phyloP scores from a whole-genome alignment of 768 basidiomycete species.

The Gyrodon lividus region DNA sequence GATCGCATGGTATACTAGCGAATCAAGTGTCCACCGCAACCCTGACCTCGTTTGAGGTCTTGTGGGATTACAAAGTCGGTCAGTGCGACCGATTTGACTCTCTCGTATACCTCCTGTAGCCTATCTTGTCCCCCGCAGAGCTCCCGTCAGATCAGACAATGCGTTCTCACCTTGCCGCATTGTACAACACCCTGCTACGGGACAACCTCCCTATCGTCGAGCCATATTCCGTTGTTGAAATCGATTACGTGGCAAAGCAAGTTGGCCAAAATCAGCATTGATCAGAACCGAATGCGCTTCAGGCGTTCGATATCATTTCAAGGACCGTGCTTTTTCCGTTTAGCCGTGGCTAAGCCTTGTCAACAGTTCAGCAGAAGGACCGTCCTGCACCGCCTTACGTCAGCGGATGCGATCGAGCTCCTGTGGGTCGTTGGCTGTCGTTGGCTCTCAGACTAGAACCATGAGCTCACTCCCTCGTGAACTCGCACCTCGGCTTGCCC shows the following conservation, averaged over 20 bases:
- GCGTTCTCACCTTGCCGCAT: slow-evolving; percentile 86
- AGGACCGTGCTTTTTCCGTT: too few relatives aligned
- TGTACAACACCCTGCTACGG: slow-evolving; percentile 95
- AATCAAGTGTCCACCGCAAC: slow-evolving; percentile 90
- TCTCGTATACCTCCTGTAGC: not conserved
- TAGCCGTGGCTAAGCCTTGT: too few relatives aligned
- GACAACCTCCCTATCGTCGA: slow-evolving; percentile 97
- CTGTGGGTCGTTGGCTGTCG: too few relatives aligned
- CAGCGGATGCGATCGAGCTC: too few relatives aligned
- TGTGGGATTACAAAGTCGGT: slow-evolving; percentile 86
- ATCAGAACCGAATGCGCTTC: too few relatives aligned
- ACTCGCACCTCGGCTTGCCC: not conserved
- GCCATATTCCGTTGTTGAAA: slow-evolving; percentile 91
- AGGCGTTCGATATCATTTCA: too few relatives aligned
- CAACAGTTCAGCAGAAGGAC: too few relatives aligned
- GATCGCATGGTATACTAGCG: too few relatives aligned
- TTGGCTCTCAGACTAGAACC: too few relatives aligned
- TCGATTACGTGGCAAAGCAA: slow-evolving; percentile 80
- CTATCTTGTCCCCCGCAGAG: slow-evolving; percentile 47
- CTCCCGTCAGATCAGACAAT: slow-evolving; percentile 97
- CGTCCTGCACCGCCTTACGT: too few relatives aligned
- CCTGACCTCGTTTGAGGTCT: slow-evolving; percentile 82
- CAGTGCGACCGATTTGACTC: slow-evolving; percentile 12
- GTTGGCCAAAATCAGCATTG: slow-evolving; percentile 93
- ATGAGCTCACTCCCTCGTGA: not conserved